Evolutionary conservation across 2,329 filamentous ascomycete species (phyloP), one percentile per base, ranked within the genome.

Genomic region (Neurospora crassa): DNA sequence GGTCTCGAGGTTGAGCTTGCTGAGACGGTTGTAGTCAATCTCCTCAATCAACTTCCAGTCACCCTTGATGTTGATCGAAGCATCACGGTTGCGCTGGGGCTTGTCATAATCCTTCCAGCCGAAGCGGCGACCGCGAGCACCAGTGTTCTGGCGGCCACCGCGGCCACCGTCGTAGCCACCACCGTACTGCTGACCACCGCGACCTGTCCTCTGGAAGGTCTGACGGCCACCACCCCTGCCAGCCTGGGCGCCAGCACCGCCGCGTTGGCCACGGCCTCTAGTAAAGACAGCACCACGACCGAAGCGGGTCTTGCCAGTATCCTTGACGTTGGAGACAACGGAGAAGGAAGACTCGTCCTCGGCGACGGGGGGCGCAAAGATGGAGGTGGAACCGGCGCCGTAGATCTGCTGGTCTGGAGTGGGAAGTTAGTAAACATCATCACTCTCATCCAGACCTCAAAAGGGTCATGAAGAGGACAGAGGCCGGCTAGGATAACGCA

Each of bases 71-170:
- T 95, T 95, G 79, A 99, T 93, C 43, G 94, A 97, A 12, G 95
- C 92, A 84, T 99, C 96, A 73, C 96, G 92, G 83, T 97, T 97
- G 79, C 96, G 91, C 81, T 95, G 89, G 73, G 96, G 96, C 90
- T 98, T 98, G 85, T 99, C 96, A 81, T 94, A 97, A 81, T 99
- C 96, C 84, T 96, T 97, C 95, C 96, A 98, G 80, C 96, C 96
- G 79, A 97, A 97, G 77, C 96, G 90, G 76, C 96, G 91, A 73
- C 93, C 92, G 73, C 92, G 85, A 67, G 90, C 89, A 78, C 90
- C 90, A 70, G 90, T 87, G 70, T 87, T 89, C 73, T 87, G 86
- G 71, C 93, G 88, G 74, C 76, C 74, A 5, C 90, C 87, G 79
- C 89, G 89, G 73, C 87, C 89, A 74, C 89, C 89, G 71, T 96